These are phyloP conservation scores for Melocanna baccifera DNA, from an alignment of 176 grass and related monocot species.

Conservation along the genomic window DNA sequence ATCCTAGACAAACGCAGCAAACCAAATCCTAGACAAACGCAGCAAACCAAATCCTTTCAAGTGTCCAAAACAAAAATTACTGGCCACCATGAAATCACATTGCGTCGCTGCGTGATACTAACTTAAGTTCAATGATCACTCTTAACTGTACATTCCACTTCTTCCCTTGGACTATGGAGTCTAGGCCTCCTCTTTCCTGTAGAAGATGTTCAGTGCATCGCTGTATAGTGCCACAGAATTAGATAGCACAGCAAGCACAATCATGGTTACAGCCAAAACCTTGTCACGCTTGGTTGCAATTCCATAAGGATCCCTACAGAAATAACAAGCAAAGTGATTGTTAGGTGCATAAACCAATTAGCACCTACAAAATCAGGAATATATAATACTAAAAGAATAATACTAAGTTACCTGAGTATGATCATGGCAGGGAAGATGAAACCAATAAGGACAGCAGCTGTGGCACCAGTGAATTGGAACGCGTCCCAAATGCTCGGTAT, in stretches of 20 bases:
- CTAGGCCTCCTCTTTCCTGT: slow-evolving; percentile 59
- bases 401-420: slow-evolving; percentile 57
- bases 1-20: not conserved
- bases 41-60: slow-evolving; percentile 3
- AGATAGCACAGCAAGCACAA: slow-evolving; percentile 67
- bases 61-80: not conserved
- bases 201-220: slow-evolving; percentile 53
- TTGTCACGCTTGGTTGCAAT: slow-evolving; percentile 67
- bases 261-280: slow-evolving; percentile 78
- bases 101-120: not conserved
- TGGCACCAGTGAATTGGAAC: slow-evolving; percentile 89
- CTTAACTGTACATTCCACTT: not conserved
- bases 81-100: not conserved
- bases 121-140: slow-evolving; percentile 17
- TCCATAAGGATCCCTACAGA: slow-evolving; percentile 64
- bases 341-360: not conserved
- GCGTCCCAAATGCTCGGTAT: slow-evolving; percentile 89
- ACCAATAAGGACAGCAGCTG: slow-evolving; percentile 64
- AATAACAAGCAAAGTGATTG: not conserved
- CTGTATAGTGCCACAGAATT: slow-evolving; percentile 84
- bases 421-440: slow-evolving; percentile 90
- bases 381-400: not conserved
- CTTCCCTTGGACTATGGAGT: slow-evolving; percentile 9
- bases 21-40: not conserved
- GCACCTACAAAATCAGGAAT: not conserved